Conservation (phyloP, 2,329 filamentous ascomycete species). For the Aspergillus versicolor region DNA sequence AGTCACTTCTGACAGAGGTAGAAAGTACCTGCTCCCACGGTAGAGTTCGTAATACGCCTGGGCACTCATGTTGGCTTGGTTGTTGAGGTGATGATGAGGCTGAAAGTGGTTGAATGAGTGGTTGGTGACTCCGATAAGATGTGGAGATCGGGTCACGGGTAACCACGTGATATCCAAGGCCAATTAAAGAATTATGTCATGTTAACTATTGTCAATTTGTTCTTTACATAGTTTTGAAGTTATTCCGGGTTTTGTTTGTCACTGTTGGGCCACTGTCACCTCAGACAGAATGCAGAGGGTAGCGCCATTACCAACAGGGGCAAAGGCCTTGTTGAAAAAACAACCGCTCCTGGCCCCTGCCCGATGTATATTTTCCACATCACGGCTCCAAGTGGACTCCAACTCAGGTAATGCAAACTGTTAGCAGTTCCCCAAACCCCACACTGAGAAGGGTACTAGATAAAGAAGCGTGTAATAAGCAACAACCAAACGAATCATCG, state of each 20-base stretch:
- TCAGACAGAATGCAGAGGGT: neutral
- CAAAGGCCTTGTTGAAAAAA: neutral
- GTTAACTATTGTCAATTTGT: neutral
- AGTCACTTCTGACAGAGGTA: neutral
- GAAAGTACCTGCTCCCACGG: conserved; percentile 84
- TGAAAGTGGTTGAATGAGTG: conserved; percentile 7
- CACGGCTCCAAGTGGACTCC: neutral
- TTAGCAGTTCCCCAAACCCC: too few species aligned
- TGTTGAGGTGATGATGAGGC: conserved; percentile 3
- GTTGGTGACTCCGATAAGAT: conserved; percentile 2
- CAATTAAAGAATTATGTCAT: neutral
- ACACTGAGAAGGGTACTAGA: neutral
- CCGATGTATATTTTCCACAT: conserved; percentile 1
- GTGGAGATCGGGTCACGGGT: neutral
- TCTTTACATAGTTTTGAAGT: too few species aligned
- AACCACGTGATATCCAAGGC: conserved; percentile 17
- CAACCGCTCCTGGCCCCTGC: neutral
- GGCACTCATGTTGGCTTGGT: conserved; percentile 45
- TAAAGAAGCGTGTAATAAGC: neutral
- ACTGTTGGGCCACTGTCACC: neutral
- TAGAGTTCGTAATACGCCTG: conserved; percentile 87
- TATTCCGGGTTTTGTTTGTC: neutral
- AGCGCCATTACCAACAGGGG: neutral
- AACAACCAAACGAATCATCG: neutral
- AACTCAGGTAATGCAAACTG: neutral